Percentiles rank a stretch among this genome's conserved stretches.
Evolutionary conservation across 495 filamentous ascomycete species (phyloP).

Genomic region (Hypoxylon perforatum): DNA sequence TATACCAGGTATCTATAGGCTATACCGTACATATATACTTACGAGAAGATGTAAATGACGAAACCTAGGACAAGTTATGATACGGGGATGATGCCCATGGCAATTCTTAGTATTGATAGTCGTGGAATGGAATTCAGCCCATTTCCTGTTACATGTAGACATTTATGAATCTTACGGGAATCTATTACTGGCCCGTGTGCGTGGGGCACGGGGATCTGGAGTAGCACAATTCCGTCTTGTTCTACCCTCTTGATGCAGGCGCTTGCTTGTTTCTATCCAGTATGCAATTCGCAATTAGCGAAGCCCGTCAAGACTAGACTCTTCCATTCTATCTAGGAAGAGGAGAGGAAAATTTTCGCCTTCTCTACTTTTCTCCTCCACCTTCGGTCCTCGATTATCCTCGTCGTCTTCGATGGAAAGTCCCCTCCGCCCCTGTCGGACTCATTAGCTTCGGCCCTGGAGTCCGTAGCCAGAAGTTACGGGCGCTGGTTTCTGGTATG

Average conservation of each 20-base stretch:
- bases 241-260: background rate
- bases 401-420: slow-evolving; percentile 13
- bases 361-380: slow-evolving; percentile 32
- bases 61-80: background rate
- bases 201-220: background rate
- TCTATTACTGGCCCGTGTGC: background rate
- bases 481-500: slow-evolving; percentile 15
- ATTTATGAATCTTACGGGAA: background rate
- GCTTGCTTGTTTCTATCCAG: background rate
- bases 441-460: slow-evolving; percentile 29
- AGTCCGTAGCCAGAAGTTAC: slow-evolving; percentile 31
- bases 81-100: too few species aligned
- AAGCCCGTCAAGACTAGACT: slow-evolving; percentile 14
- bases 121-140: too few species aligned
- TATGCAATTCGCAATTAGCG: slow-evolving; percentile 21
- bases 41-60: background rate
- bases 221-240: background rate
- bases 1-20: slow-evolving; percentile 1
- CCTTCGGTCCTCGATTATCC: slow-evolving; percentile 20
- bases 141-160: too few species aligned
- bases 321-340: slow-evolving; percentile 17
- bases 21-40: slow-evolving; percentile 2
- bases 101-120: too few species aligned
- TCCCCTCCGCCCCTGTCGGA: slow-evolving; percentile 2
- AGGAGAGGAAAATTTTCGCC: slow-evolving; percentile 13